Evolutionary conservation across 106 monocot genomes (phyloP).

Genomic region (Dioscorea alata): DNA sequence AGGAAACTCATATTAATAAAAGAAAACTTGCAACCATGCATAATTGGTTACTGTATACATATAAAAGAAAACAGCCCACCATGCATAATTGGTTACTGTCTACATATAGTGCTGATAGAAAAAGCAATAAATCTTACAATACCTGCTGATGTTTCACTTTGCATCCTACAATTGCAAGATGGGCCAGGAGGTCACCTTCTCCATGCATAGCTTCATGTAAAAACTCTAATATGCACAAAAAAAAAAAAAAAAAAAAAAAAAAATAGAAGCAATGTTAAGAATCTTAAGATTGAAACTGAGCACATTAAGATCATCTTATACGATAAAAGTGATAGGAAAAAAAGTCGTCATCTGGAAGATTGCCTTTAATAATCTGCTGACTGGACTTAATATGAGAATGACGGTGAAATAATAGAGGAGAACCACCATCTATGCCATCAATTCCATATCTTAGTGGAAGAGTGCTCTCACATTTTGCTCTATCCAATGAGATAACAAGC

Average conservation of each 20-base stretch:
- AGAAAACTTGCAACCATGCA: no score
- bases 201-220: conserved; percentile 56
- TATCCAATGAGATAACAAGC: conserved; percentile 52
- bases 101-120: no score
- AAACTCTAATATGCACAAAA: conserved; percentile 23
- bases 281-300: neutral
- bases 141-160: conserved; percentile 58
- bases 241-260: no score
- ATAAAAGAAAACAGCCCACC: no score
- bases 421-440: conserved; percentile 68
- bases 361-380: conserved; percentile 47
- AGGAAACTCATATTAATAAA: no score
- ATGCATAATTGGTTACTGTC: no score
- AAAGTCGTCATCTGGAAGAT: neutral
- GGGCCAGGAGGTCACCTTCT: conserved; percentile 62
- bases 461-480: conserved; percentile 53
- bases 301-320: neutral
- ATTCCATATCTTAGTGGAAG: conserved; percentile 54
- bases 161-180: conserved; percentile 47
- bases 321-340: neutral
- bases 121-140: neutral
- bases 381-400: conserved; percentile 50
- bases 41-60: no score
- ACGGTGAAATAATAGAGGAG: conserved; percentile 35
- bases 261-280: neutral